Base-by-base conservation (phyloP, 306 rosid genomes). In the Prinsepia uniflora region DNA sequence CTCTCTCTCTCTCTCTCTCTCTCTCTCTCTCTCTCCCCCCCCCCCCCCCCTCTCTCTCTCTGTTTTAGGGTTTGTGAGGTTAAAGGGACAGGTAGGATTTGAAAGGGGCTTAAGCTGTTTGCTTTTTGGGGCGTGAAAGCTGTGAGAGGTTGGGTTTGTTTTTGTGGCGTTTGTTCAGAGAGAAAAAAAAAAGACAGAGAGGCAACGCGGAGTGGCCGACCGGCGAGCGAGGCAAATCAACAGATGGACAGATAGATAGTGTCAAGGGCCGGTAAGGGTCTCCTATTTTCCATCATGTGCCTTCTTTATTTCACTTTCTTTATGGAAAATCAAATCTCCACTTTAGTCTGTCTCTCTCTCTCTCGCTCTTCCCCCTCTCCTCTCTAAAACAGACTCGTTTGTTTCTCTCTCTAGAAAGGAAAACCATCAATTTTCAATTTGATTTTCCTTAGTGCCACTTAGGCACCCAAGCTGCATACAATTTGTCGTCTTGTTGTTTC, bases 161-260 rank as follows among this genome's bases (percentile, higher is more conserved):
- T 61, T 24, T 52, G 40, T 17, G 44, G 43, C 39, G 57, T 19
- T 53, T 47, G 24, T 41, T 74, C 66, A 13, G 69, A 75, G 63
- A 43, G 47, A 58, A 72, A 19, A 13, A 24, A 13, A 6, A 67
- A 8, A 68, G 66, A 73, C 84, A 72, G 73, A 44, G 59, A 58
- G 73, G 84, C 84, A 79, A 81, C 72, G 86, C 84, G 63, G 72
- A 14, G 62, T 67, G 59, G 86, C 82, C 58, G 70, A 46, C 56
- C 36, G 71, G 59, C 54, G 52, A 65, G 59, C 54, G 52, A 65
- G 18, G 69, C 70, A 66, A 47, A 44, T 54, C 43, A 53, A 56
- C 66, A 7, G 55, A 10, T 13, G 59, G 22, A 13, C 46, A 6
- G 59, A 18, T 4, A 6, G 50, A 30, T 22, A 15, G 59, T 1